Evolutionary conservation across 805 yeast species (phyloP), one percentile per base, ranked within the genome.

Genomic region (Ogataea nakhonphanomensis): DNA sequence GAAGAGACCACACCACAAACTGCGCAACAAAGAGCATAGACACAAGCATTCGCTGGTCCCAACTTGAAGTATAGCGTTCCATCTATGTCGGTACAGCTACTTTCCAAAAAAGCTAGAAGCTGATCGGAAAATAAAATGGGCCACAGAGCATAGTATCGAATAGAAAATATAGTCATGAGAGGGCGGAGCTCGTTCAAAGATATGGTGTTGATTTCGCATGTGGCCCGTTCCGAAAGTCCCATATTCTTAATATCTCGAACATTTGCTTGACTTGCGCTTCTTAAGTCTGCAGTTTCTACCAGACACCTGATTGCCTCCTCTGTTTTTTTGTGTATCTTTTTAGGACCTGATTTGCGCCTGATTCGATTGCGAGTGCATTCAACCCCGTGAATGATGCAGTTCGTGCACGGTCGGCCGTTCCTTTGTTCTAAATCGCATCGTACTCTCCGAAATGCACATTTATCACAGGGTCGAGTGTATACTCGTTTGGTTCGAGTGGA

Each of bases 81-180:
- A n/a, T 15, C 10, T 14, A 29, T 14, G 21, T 14, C 20, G 10
- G 11, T 11, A 14, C 21, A 14, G 31, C 31, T 29, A 3, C 17
- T 21, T 7, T 15, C 11, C 7, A 29, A 14, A 29, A 29, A 8
- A 8, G 14, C 11, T 14, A 29, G 17, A 9, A 17, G 17, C 12
- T 15, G n/a, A 15, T 29, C 31, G 3, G 11, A 21, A 3, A 21
- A 29, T 9, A 29, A 9, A 14, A 29, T 22, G 7, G 31, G 31
- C 31, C 31, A 29, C 20, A 29, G 31, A 6, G 31, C 31, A 29
- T 29, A 29, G 22, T 29, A 29, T 15, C 31, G 31, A n/a, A 14
- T 12, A 14, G 14, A 14, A 8, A 14, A 29, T 7, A 29, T 15
- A 9, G 8, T 29, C 21, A 29, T n/a, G 8, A 14, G 17, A 10